Base-by-base conservation (phyloP, 1,284 basidiomycete species). In the Microbotryum silenes-acaulis region DNA sequence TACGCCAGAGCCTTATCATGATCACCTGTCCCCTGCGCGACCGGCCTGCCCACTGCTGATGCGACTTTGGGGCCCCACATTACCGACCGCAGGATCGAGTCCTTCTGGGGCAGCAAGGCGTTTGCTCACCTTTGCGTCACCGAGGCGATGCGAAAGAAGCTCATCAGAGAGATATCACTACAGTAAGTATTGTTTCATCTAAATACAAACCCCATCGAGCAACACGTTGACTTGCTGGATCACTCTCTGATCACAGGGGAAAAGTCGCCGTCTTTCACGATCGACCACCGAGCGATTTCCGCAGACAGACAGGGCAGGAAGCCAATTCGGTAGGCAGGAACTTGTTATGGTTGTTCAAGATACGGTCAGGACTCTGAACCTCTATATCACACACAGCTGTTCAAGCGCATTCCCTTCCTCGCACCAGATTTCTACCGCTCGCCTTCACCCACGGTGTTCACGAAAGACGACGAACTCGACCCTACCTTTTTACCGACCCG, bases 121-220 rank as follows among this genome's bases (percentile, higher is more conserved):
- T 87, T 87, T 73, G 89, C 88, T 0, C 96, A 99, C 73, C 75
- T 99, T 1, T 97, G 97, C 74, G 96, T 99, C 8, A 97, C 96
- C 0, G 77, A 82, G 50, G 91, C 91, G 1, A 91, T 98, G 87
- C 82, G 80, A 57, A 80, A 86, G 49, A 79, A 81, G 67, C 79
- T 98, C 31, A 78, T 81, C 4, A 76, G 81, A 46, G 80, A 88
- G 63, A 97, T 92, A 89, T 75, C 82, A 54, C 78, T 97, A 14
- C 76, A 83, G 88, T 90, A 66, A 60, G 87, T 81, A 6, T 8
- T 42, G 16, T 4, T 12, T 16, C 16, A 42, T 42, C 14, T 18
- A 18, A 18, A 14, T 18, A 12, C 0, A 2, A 42, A 4, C 37
- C 18, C 1, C 12, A 12, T 18, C 16, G 37, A 42, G 12, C 14